Base-by-base conservation (phyloP, 345 rosid species). In the Brassica cretica region DNA sequence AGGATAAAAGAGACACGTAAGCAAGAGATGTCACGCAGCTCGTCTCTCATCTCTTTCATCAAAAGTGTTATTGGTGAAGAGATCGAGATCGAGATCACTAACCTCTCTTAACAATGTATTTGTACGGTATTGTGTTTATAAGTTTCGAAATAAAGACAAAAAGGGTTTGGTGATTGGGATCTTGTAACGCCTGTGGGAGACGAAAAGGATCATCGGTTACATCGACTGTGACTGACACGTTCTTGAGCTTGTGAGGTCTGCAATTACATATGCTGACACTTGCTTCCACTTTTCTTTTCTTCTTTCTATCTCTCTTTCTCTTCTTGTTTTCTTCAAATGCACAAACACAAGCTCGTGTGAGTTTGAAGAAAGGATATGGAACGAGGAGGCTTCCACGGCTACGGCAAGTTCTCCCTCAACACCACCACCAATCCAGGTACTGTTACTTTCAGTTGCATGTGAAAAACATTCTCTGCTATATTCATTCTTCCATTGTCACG, bases 371-470 rank as follows among this genome's bases (percentile, higher is more conserved):
- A 73, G 29, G 68, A 79, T 49, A 85, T 89, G 92, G 90, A 85
- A 70, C 79, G 80, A 73, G 86, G 86, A 76, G 90, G 88, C 76
- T 90, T 86, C 78, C 93, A 86, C 80, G 89, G 93, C 80, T 89
- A 84, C 80, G 83, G 77, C 81, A 86, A 88, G 85, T 79, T 80
- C 76, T 73, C 86, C 66, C 59, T 70, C 73, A 72, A 66, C 64
- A 72, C 14, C 70, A 80, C 70, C 70, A 80, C 68, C 86, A 51
- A 85, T 67, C 55, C 55, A 46, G 55, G 55, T 46, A 46, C 0
- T 46, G 55, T 46, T 46, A 46, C 5, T 46, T 46, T 46, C 16
- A 46, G 16, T 46, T 46, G 55, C 55, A 46, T 46, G 55, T 14
- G 16, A 14, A 12, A 5, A 14, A 14, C 55, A 14, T 11, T 11